These are phyloP conservation scores for Fusarium sp. DNA, from an alignment of 2,329 filamentous ascomycete species.

Conservation along the genomic window DNA sequence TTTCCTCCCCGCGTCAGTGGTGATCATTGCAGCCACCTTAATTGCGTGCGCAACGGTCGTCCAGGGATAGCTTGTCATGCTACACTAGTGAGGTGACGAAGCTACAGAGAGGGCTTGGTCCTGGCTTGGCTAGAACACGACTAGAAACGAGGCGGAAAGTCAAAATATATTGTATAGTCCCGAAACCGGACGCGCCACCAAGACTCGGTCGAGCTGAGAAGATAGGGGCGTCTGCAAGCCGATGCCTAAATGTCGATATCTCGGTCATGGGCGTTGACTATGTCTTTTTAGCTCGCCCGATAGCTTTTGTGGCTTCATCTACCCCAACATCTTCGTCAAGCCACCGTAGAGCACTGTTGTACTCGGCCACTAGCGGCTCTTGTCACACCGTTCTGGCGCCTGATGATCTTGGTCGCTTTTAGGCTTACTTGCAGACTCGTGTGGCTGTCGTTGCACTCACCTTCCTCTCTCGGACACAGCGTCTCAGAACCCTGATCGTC, in stretches of 20 bases:
- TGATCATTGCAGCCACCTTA: slow-evolving; percentile 1
- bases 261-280: neutral
- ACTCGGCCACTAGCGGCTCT: slow-evolving; percentile 1
- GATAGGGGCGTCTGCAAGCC: neutral
- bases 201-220: slow-evolving; percentile 9
- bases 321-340: slow-evolving; percentile 5
- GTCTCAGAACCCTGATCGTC: slow-evolving; percentile 9
- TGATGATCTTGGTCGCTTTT: slow-evolving; percentile 3
- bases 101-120: slow-evolving; percentile 9
- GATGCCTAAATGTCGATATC: neutral
- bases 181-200: slow-evolving; percentile 9
- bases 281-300: slow-evolving; percentile 5
- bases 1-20: slow-evolving; percentile 1
- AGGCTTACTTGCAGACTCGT: slow-evolving; percentile 9
- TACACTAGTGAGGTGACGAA: slow-evolving; percentile 6
- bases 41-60: slow-evolving; percentile 14
- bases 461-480: slow-evolving; percentile 36
- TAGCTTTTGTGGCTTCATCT: slow-evolving; percentile 22
- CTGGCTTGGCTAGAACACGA: slow-evolving; percentile 30
- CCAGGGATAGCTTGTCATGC: slow-evolving; percentile 9
- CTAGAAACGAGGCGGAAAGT: slow-evolving; percentile 34
- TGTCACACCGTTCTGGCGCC: slow-evolving; percentile 20
- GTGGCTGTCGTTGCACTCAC: slow-evolving; percentile 20
- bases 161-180: slow-evolving; percentile 8
- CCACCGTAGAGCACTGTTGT: slow-evolving; percentile 15